Base-by-base conservation (phyloP, 1,284 basidiomycete genomes). In the Schizophyllum commune region DNA sequence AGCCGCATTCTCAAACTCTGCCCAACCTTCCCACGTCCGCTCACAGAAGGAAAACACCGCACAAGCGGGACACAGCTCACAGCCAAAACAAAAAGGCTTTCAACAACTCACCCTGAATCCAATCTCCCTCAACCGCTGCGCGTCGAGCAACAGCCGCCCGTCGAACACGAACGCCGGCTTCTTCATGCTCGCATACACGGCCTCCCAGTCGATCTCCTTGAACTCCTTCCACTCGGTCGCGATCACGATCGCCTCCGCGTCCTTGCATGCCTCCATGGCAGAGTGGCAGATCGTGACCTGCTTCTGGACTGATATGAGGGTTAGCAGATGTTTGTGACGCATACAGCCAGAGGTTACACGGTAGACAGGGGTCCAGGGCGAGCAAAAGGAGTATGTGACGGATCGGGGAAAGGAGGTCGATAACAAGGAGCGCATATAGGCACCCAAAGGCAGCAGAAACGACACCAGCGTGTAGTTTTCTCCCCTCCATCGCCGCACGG, bases 151-250 rank as follows among this genome's bases (percentile, higher is more conserved):
- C 62, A 93, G 79, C 52, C 95, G 83, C 3, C 94, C 95, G 70
- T 99, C 96, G 70, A 98, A 98, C 66, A 97, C 82, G 71, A 96
- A 96, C 9, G 94, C 94, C 39, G 96, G 96, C 82, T 98, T 98
- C 72, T 90, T 91, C 93, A 98, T 98, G 69, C 82, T 79, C 62
- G 79, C 74, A 78, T 98, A 97, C 54, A 98, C 89, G 57, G 76
- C 74, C 69, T 83, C 74, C 96, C 96, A 99, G 76, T 97, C 88
- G 67, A 98, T 90, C 53, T 87, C 82, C 70, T 84, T 83, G 83
- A 99, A 99, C 77, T 98, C 94, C 74, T 91, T 92, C 95, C 94
- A 96, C 76, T 96, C 94, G 8, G 94, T 96, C 15, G 89, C 90
- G 71, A 98, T 86, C 59, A 98, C 92, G 65, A 98, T 86, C 1